Base-by-base conservation (phyloP, 2,329 filamentous ascomycete species). In the Sclerotinia minor region DNA sequence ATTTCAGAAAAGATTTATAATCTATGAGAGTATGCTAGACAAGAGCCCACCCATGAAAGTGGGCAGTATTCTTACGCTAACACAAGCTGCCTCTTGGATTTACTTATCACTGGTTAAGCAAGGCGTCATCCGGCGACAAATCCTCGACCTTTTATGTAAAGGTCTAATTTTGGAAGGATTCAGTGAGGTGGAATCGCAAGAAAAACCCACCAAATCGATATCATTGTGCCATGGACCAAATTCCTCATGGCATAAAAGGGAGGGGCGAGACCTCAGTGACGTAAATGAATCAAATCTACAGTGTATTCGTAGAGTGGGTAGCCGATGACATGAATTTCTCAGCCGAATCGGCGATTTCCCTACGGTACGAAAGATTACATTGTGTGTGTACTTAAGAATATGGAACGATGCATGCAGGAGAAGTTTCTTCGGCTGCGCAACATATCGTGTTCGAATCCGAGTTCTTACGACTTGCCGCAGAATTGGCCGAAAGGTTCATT, bases 331-430 rank as follows among this genome's bases (percentile, higher is more conserved):
- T 70, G 35, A 44, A 71, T 15, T 70, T 69, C 5, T 65, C 68
- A 19, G 45, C 67, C n/a, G 69, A 64, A 9, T 69, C 69, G 15
- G 55, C 54, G n/a, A 57, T 65, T 5, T 55, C 64, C 15, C n/a
- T 71, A 4, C 57, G 71, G 9, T 65, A 70, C 47, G 66, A 66
- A 13, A 61, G 55, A 13, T 55, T 68, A 63, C 38, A 68, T 45
- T 11, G 35, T 69, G 60, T 65, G 35, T 60, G 38, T 70, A n/a
- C n/a, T 69, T 55, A 49, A 57, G 2, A 72, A 72, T 68, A 67
- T 71, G n/a, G 67, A 67, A 69, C 57, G 3, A 69, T 69, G 68
- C 70, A 72, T 64, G 55, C 45, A 47, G 69, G 67, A 6, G 38
- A 64, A 4, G 67, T 71, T 11, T 49, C 67, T n/a, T 57, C 58